phyloP scores from a whole-genome alignment of 2,329 filamentous ascomycete genomes.

The Shiraia sp. region DNA sequence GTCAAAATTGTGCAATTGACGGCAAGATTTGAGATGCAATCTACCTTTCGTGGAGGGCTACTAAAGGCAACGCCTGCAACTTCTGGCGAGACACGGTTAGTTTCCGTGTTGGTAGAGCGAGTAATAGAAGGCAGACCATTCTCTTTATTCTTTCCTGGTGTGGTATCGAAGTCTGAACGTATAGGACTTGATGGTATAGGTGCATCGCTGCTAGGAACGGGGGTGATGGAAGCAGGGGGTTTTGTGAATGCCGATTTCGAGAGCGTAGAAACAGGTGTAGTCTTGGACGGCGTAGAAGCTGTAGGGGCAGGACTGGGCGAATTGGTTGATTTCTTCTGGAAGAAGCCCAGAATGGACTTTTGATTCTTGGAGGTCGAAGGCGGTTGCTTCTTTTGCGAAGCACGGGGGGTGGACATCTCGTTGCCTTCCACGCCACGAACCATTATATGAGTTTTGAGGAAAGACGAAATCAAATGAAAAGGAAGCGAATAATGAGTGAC shows the following conservation, averaged over 20 bases:
- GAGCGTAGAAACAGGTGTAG: conserved; percentile 28
- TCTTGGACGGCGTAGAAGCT: conserved; percentile 27
- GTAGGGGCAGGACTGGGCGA: conserved; percentile 49
- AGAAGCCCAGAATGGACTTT: conserved; percentile 78
- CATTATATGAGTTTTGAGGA: conserved; percentile 33
- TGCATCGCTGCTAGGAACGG: conserved; percentile 79
- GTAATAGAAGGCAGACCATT: conserved; percentile 53
- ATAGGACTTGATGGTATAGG: conserved; percentile 69
- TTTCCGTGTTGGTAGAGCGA: conserved; percentile 47
- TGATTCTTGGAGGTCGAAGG: conserved; percentile 61
- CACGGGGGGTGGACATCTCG: conserved; percentile 50
- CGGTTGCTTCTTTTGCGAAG: conserved; percentile 52
- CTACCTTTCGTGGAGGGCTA: conserved; percentile 81
- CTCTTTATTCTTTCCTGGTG: conserved; percentile 56
- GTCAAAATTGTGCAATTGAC: conserved; percentile 6
- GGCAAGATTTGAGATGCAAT: conserved; percentile 8
- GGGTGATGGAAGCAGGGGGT: conserved; percentile 59
- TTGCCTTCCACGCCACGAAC: conserved; percentile 53
- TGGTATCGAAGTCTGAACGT: conserved; percentile 60
- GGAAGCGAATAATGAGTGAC: not conserved
- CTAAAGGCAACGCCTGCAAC: conserved; percentile 55
- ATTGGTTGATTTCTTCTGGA: conserved; percentile 63
- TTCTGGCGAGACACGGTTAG: conserved; percentile 48
- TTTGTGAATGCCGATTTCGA: conserved; percentile 39
- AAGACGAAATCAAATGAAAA: not conserved